These are phyloP conservation scores for Colletotrichum orbiculare DNA, from an alignment of 2,329 filamentous ascomycete species.

Conservation along the genomic window DNA sequence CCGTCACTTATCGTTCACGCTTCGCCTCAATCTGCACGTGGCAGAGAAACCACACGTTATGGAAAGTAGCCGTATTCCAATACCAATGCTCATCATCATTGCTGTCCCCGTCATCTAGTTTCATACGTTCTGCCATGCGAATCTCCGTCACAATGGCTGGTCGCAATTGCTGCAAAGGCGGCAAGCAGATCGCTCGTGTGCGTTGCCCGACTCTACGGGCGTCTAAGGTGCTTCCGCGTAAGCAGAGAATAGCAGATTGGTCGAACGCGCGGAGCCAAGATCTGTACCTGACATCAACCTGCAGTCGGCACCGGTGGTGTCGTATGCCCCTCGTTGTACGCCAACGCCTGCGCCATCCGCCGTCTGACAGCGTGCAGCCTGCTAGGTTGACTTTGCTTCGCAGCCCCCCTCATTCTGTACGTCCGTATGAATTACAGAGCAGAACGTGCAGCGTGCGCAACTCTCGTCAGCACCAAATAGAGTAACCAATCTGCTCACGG, in stretches of 20 bases:
- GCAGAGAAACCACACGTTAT: neutral
- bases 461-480: no score
- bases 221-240: neutral
- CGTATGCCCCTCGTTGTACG: neutral
- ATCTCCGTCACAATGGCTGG: no score
- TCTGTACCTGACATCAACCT: constrained; percentile 32
- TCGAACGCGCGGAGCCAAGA: constrained; percentile 25
- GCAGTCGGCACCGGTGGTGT: constrained; percentile 9
- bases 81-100: no score
- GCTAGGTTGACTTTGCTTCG: no score
- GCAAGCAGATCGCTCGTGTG: no score
- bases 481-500: no score
- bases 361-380: constrained; percentile 5
- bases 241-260: neutral
- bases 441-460: no score
- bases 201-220: no score
- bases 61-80: neutral
- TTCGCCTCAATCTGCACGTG: neutral
- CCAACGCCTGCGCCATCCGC: constrained; percentile 7
- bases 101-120: no score
- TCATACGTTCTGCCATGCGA: no score
- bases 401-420: no score
- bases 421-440: neutral
- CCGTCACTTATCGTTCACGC: constrained; percentile 8
- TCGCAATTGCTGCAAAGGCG: no score